phyloP scores from a whole-genome alignment of 495 filamentous ascomycete genomes.

The Penicillium diatomitis region DNA sequence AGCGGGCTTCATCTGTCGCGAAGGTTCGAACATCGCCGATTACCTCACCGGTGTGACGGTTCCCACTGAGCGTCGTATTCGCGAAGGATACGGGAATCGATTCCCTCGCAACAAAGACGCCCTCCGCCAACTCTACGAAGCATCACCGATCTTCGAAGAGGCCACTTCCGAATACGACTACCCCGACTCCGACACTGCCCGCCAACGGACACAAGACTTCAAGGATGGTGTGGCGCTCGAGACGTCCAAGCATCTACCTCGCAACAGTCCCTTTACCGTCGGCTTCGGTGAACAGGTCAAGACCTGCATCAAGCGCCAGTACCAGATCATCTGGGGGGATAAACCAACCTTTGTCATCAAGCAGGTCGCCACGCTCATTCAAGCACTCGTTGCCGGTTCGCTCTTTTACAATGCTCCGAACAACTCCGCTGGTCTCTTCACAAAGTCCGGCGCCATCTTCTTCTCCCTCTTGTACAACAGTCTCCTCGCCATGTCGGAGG shows the following conservation, averaged over 20 bases:
- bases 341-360: constrained; percentile 53
- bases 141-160: constrained; percentile 20
- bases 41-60: constrained; percentile 66
- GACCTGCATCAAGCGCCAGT: constrained; percentile 44
- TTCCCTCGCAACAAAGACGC: constrained; percentile 40
- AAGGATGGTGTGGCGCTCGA: constrained; percentile 37
- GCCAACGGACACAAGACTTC: constrained; percentile 38
- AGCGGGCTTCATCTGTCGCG: constrained; percentile 54
- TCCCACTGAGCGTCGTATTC: constrained; percentile 51
- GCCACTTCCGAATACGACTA: constrained; percentile 43
- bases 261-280: constrained; percentile 46
- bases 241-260: constrained; percentile 27
- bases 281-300: constrained; percentile 49
- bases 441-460: constrained; percentile 53
- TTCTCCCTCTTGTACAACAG: constrained; percentile 68
- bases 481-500: constrained; percentile 61
- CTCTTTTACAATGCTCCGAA: constrained; percentile 31
- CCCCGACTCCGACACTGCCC: constrained; percentile 34
- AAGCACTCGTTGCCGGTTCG: constrained; percentile 34
- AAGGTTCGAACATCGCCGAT: constrained; percentile 61
- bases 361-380: constrained; percentile 35
- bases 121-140: constrained; percentile 31
- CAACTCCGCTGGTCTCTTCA: constrained; percentile 37
- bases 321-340: constrained; percentile 52
- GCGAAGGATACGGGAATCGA: constrained; percentile 39